Evolutionary conservation across 495 filamentous ascomycete genomes (phyloP).

Genomic region (Glarea lozoyensis): DNA sequence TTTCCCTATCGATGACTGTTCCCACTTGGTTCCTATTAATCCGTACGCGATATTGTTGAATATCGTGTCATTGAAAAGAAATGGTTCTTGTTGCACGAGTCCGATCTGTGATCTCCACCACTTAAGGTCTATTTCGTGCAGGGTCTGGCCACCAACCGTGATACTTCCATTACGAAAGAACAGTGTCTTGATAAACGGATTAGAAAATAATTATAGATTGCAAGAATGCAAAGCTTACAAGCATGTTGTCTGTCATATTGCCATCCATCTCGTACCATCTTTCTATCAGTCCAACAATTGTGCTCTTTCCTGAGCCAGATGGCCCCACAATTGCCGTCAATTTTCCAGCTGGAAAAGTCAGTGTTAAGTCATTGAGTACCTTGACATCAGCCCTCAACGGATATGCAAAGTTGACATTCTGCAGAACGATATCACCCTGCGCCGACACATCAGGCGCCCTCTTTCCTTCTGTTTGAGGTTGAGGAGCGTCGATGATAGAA

Average conservation of each 20-base stretch:
- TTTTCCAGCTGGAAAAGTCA: constrained; percentile 64
- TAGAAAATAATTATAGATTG: constrained; percentile 32
- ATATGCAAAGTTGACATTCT: constrained; percentile 55
- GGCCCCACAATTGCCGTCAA: constrained; percentile 78
- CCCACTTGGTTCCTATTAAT: constrained; percentile 52
- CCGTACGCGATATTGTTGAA: constrained; percentile 63
- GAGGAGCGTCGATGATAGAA: constrained; percentile 43
- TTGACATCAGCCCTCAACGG: constrained; percentile 51
- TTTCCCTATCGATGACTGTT: too few relatives aligned
- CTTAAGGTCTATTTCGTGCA: constrained; percentile 46
- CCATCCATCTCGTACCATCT: constrained; percentile 40
- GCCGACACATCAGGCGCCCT: constrained; percentile 31
- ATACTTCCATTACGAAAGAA: constrained; percentile 28
- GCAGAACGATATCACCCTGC: constrained; percentile 45
- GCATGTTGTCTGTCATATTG: constrained; percentile 11
- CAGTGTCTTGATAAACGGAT: constrained; percentile 6
- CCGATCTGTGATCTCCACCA: constrained; percentile 54
- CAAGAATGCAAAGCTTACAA: constrained; percentile 23
- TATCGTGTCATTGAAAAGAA: constrained; percentile 56
- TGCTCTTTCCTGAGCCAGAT: constrained; percentile 63
- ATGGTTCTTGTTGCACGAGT: constrained; percentile 58
- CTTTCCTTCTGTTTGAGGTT: constrained; percentile 31
- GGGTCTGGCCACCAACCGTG: constrained; percentile 37
- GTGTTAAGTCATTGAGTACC: constrained; percentile 41
- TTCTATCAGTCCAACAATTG: constrained; percentile 54